Percentiles rank a stretch among this genome's conserved stretches.
Conservation (phyloP, 352 stramenopile species). For the Phytophthora pluvialis region DNA sequence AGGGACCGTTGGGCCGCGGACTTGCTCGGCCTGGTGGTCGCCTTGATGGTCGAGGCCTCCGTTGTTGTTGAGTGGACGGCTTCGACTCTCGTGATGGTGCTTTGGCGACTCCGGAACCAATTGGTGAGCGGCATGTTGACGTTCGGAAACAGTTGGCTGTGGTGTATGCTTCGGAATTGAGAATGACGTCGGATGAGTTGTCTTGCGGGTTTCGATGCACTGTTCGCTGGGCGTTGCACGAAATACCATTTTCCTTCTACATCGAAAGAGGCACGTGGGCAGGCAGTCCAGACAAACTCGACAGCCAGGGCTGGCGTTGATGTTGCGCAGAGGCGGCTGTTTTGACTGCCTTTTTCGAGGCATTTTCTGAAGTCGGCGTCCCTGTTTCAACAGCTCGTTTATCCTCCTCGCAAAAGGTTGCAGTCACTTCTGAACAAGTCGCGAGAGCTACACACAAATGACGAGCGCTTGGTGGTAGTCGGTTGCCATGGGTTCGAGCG, state of each 20-base stretch:
- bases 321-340: background rate
- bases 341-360: background rate
- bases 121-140: slow-evolving; percentile 5
- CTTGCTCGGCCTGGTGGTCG: background rate
- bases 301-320: background rate
- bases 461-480: too few relatives aligned
- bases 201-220: background rate
- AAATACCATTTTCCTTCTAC: slow-evolving; percentile 1
- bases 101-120: slow-evolving; percentile 4
- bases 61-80: background rate
- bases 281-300: slow-evolving; percentile 3
- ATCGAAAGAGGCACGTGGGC: slow-evolving; percentile 5
- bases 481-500: background rate
- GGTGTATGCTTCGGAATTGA: slow-evolving; percentile 4
- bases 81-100: background rate
- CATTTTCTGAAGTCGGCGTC: background rate
- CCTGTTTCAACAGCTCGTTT: background rate
- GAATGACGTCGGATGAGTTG: slow-evolving; percentile 12
- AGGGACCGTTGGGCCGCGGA: background rate
- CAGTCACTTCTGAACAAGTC: background rate
- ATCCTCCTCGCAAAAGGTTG: background rate
- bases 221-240: background rate
- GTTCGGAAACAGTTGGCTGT: background rate
- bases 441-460: background rate
- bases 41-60: background rate